Evolutionary conservation across 164 flowering plant species (phyloP), one percentile per base, ranked within the genome.

Genomic region (Hamamelis virginiana): DNA sequence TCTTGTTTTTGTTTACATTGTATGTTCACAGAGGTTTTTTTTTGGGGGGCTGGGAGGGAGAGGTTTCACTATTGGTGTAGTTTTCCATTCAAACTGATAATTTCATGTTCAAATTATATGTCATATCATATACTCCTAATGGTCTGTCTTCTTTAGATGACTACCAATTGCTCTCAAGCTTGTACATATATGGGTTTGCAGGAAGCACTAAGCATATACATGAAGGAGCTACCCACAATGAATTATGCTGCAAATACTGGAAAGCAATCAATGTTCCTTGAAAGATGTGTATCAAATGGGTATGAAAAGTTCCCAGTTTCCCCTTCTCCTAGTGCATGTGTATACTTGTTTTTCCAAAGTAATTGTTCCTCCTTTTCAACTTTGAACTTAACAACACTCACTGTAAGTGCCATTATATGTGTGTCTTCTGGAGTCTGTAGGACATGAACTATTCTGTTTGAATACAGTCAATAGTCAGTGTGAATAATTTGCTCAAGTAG

Each of bases 191-290:
- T 69, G 73, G 26, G 41, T 62, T 74, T 81, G 63, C 80, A 93
- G 98, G 90, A 94, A 64, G 89, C 80, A 16, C 58, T 90, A 44
- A 67, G 69, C 48, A 69, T 91, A 46, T 94, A 94, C 76, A 67
- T 12, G 61, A 78, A 81, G 74, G 97, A 94, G 73, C 81, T 94
- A 48, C 98, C 98, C 16, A 55, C 84, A 28, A 94, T 94, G 98
- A 91, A 78, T 55, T 91, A 77, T 84, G 97, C 96, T 69, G 92
- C 98, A 58, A 91, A 89, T 81, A 91, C 98, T 61, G 97, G 98
- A 69, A 94, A 91, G 72, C 72, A 86, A 66, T 88, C 98, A 33
- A 76, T 28, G 68, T 94, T 94, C 83, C 88, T 94, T 62, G 89
- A 90, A 77, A 86, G 80, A 87, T 91, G 98, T 77, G 88, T 94